phyloP scores from a whole-genome alignment of 129 eudicot species.

The Helianthus tuberosus region DNA sequence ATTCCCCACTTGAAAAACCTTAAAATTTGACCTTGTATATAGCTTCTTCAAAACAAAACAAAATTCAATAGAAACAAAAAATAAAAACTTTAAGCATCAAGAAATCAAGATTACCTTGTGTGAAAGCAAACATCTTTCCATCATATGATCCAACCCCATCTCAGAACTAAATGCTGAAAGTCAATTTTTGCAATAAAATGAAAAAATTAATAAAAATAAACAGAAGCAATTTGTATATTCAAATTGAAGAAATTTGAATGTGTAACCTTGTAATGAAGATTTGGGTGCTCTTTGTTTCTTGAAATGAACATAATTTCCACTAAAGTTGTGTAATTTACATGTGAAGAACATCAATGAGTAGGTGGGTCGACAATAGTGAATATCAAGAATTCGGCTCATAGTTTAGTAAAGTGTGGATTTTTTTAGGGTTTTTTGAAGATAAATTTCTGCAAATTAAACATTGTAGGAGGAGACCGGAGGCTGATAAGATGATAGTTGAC shows the following conservation, averaged over 20 bases:
- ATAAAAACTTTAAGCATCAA: neutral
- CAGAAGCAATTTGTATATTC: neutral
- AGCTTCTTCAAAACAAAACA: neutral
- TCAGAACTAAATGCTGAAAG: conserved; percentile 35
- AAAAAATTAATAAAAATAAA: neutral
- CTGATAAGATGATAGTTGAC: neutral
- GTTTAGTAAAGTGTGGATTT: neutral
- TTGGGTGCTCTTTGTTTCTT: conserved; percentile 14
- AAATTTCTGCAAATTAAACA: conserved; percentile 8
- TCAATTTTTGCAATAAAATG: conserved; percentile 6
- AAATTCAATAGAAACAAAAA: neutral
- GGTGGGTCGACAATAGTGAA: conserved; percentile 11
- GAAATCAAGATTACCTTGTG: conserved; percentile 42
- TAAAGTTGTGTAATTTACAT: conserved; percentile 20
- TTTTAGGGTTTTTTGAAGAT: neutral
- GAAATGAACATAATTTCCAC: conserved; percentile 24
- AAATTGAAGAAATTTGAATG: neutral
- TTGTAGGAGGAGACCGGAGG: neutral
- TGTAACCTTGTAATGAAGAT: conserved; percentile 42
- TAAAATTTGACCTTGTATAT: neutral
- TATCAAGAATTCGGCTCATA: conserved; percentile 21
- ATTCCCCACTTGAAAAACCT: conserved; percentile 4
- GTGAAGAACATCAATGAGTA: conserved; percentile 26
- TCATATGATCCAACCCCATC: conserved; percentile 37
- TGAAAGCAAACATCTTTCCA: conserved; percentile 31